phyloP scores from a whole-genome alignment of 805 yeast species.

The Sungouiozyma intestinalis region DNA sequence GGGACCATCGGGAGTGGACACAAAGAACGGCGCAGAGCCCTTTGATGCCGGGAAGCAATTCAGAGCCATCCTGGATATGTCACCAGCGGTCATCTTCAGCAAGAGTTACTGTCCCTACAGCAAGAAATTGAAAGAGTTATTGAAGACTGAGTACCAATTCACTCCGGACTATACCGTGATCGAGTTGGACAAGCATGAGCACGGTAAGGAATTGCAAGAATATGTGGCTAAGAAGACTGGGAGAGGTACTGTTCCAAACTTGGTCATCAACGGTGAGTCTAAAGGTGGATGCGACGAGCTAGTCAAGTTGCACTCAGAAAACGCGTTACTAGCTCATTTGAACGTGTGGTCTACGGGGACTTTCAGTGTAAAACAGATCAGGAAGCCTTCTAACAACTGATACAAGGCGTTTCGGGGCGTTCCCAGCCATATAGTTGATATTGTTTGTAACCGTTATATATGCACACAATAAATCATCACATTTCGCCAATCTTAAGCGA shows the following conservation, averaged over 20 bases:
- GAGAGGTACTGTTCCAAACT: constrained; percentile 83
- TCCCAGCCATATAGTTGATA: too few relatives aligned
- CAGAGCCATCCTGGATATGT: constrained; percentile 42
- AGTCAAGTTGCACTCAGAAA: constrained; percentile 45
- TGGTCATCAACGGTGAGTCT: constrained; percentile 61
- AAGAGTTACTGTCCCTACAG: constrained; percentile 66
- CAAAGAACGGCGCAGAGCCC: constrained; percentile 16
- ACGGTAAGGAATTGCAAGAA: constrained; percentile 67
- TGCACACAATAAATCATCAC: not conserved
- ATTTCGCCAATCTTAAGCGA: not conserved
- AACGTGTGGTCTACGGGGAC: constrained; percentile 23
- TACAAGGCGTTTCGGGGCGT: too few relatives aligned
- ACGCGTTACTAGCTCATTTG: constrained; percentile 42
- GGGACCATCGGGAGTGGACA: constrained; percentile 3
- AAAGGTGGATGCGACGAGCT: constrained; percentile 90
- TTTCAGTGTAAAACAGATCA: constrained; percentile 9
- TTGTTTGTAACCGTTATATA: not conserved
- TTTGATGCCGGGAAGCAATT: constrained; percentile 47
- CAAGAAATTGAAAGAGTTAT: constrained; percentile 53
- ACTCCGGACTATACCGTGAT: constrained; percentile 64
- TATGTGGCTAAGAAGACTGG: constrained; percentile 62
- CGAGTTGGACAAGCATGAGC: constrained; percentile 70
- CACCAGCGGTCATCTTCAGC: constrained; percentile 57
- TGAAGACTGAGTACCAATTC: constrained; percentile 48
- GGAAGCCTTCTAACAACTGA: constrained; percentile 16